phyloP scores from a whole-genome alignment of 83 land plant species.

The Picea abies region DNA sequence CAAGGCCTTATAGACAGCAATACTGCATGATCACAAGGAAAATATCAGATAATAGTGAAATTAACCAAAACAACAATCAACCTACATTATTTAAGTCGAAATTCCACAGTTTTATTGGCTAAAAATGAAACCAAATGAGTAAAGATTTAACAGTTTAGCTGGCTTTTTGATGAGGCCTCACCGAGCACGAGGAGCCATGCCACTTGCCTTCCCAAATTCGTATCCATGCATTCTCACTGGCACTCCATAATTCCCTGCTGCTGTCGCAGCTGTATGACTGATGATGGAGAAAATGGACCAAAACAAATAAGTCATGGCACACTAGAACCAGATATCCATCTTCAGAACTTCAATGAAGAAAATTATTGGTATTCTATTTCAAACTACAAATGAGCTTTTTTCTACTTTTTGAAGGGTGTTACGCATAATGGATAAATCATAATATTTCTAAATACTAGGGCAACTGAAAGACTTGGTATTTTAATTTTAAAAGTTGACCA shows the following conservation, averaged over 20 bases:
- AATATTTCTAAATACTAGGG: no score
- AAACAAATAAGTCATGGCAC: not conserved
- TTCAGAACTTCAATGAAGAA: not conserved
- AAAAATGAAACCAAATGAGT: not conserved
- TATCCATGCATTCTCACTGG: no score
- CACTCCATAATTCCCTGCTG: no score
- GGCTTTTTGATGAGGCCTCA: not conserved
- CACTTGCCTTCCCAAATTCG: no score
- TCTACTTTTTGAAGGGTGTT: not conserved
- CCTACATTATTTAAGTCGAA: not conserved
- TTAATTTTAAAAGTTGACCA: no score
- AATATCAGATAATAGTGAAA: not conserved
- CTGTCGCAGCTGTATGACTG: conserved; percentile 4
- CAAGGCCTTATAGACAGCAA: no score
- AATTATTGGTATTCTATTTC: not conserved
- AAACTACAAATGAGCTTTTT: not conserved
- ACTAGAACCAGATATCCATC: not conserved
- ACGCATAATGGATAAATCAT: no score
- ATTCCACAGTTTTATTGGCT: not conserved
- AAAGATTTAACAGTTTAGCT: not conserved
- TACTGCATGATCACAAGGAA: conserved; percentile 34
- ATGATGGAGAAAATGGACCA: not conserved
- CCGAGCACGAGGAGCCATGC: conserved; percentile 10
- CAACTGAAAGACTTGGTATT: no score
- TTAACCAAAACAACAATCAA: not conserved